These are phyloP conservation scores for Mucor sp. DNA, from an alignment of 371 early-diverging fungal genomes.

Conservation along the genomic window DNA sequence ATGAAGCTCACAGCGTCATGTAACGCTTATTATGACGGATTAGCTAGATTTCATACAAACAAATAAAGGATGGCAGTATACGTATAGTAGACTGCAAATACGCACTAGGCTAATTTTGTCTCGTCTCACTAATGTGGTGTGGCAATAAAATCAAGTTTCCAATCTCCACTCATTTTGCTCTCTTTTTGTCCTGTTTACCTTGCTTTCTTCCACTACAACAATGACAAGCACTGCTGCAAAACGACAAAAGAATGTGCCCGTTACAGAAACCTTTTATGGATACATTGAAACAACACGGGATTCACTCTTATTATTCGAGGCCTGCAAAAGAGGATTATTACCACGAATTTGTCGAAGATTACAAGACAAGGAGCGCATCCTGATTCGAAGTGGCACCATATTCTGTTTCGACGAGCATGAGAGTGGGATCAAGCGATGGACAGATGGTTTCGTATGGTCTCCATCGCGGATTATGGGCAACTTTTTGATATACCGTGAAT, in stretches of 20 bases:
- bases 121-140: background rate
- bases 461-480: conserved; percentile 64
- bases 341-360: conserved; percentile 63
- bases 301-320: conserved; percentile 70
- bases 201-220: background rate
- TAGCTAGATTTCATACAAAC: background rate
- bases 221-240: background rate
- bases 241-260: conserved; percentile 8
- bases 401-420: conserved; percentile 75
- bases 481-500: conserved; percentile 58
- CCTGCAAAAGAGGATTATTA: conserved; percentile 57
- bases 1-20: background rate
- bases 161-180: background rate
- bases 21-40: background rate
- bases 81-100: background rate
- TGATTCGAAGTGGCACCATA: conserved; percentile 65
- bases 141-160: background rate
- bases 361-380: conserved; percentile 59
- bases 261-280: conserved; percentile 43
- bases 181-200: background rate
- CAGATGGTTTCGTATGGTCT: conserved; percentile 66
- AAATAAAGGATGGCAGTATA: background rate
- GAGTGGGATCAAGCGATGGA: conserved; percentile 72
- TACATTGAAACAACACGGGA: conserved; percentile 61
- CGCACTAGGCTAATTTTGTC: background rate